Evolutionary conservation across 116 monocot genomes (phyloP).

Genomic region (Phalaenopsis hybrid): DNA sequence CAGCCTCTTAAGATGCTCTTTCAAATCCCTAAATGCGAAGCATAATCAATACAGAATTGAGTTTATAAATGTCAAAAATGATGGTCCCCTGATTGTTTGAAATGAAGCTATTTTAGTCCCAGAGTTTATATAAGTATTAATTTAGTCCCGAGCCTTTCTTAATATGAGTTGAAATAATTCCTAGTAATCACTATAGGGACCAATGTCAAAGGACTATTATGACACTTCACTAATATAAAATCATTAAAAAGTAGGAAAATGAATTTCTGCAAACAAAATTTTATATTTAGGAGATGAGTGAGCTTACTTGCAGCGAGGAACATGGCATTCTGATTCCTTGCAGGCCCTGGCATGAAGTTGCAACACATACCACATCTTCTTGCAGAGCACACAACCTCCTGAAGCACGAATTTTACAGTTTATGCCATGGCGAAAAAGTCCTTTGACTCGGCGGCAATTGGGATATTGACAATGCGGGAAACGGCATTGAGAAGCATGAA

Average conservation of each 20-base stretch:
- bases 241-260: not conserved
- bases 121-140: too few relatives aligned
- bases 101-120: too few relatives aligned
- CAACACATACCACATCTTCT: constrained; percentile 89
- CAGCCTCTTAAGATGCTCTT: constrained; percentile 70
- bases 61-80: too few relatives aligned
- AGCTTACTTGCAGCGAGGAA: constrained; percentile 75
- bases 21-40: constrained; percentile 53
- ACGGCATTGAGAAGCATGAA: constrained; percentile 78
- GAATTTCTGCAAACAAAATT: not conserved
- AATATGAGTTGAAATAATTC: too few relatives aligned
- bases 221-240: too few relatives aligned
- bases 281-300: not conserved
- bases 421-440: constrained; percentile 78
- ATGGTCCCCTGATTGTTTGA: too few relatives aligned
- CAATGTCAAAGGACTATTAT: too few relatives aligned
- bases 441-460: constrained; percentile 84
- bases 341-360: constrained; percentile 89
- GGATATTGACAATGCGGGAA: constrained; percentile 64
- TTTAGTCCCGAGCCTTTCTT: too few relatives aligned
- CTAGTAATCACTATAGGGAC: too few relatives aligned
- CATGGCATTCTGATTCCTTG: constrained; percentile 70
- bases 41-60: not conserved
- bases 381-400: constrained; percentile 70
- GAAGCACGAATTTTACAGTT: constrained; percentile 56